Evolutionary conservation across 371 early-diverging fungal species (phyloP).

Genomic region (Gilbertella persicaria): DNA sequence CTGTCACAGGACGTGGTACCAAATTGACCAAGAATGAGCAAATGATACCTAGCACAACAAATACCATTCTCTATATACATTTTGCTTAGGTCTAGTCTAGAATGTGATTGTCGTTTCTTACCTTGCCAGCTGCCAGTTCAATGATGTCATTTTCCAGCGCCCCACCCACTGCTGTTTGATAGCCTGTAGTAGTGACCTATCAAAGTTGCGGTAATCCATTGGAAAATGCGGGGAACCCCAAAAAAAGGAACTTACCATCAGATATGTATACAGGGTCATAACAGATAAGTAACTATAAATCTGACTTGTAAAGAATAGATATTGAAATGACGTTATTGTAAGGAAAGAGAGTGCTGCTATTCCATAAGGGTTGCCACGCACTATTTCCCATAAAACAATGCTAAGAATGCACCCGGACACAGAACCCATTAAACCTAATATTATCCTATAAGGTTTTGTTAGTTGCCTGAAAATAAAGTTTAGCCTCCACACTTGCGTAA

Average conservation of each 20-base stretch:
- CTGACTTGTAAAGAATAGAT: constrained; percentile 27
- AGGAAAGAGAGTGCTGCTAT: constrained; percentile 32
- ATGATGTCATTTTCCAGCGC: constrained; percentile 16
- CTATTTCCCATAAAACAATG: constrained; percentile 48
- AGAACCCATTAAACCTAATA: constrained; percentile 32
- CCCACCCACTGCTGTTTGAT: constrained; percentile 19
- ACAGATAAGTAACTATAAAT: constrained; percentile 23
- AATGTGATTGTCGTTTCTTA: no score
- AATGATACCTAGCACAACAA: constrained; percentile 37
- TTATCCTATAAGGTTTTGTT: constrained; percentile 25
- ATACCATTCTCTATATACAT: constrained; percentile 36
- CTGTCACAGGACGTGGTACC: constrained; percentile 35
- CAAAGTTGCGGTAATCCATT: no score
- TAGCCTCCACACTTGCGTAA: constrained; percentile 19
- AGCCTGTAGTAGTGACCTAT: constrained; percentile 27
- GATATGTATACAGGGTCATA: constrained; percentile 28
- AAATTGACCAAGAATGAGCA: constrained; percentile 31
- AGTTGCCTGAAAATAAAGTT: neutral
- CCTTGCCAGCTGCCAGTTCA: constrained; percentile 46
- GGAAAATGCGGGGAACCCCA: no score
- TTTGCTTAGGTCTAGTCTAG: no score
- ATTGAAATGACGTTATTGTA: constrained; percentile 21
- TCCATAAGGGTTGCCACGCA: constrained; percentile 42
- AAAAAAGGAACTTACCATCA: constrained; percentile 27
- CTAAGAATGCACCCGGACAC: constrained; percentile 35